Evolutionary conservation across 176 grass and related monocot species (phyloP).

Genomic region (Eremochloa ophiuroides): DNA sequence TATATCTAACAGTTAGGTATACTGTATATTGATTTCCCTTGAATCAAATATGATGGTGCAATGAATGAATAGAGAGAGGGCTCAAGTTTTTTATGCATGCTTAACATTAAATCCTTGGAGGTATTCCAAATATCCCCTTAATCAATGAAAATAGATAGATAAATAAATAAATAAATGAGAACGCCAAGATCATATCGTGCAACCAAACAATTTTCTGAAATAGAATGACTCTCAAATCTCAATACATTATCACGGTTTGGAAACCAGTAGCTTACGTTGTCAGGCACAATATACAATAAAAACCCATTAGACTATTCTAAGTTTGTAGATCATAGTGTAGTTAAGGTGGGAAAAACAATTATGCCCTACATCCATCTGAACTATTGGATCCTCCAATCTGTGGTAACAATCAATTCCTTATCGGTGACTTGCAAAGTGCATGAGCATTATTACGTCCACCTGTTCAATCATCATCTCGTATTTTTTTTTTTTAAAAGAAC

Average conservation of each 20-base stretch:
- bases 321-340: background rate
- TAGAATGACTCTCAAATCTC: background rate
- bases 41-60: background rate
- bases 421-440: background rate
- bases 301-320: background rate
- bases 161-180: background rate
- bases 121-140: background rate
- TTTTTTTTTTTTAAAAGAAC: background rate
- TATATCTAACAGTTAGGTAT: too few relatives aligned
- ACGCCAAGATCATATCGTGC: background rate
- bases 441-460: background rate
- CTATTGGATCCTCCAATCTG: background rate
- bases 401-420: slow-evolving; percentile 1
- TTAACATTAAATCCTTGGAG: background rate
- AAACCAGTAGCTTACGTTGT: background rate
- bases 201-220: background rate
- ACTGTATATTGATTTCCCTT: background rate
- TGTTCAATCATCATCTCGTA: background rate
- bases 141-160: too few relatives aligned
- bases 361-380: background rate
- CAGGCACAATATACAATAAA: background rate
- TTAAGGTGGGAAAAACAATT: background rate
- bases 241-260: background rate
- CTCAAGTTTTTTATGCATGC: background rate
- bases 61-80: background rate